A percentile compares a stretch with the other conserved stretches of the same genome.
These are phyloP conservation scores for Tilletia walkeri DNA, from an alignment of 1,284 basidiomycete genomes.

Conservation along the genomic window DNA sequence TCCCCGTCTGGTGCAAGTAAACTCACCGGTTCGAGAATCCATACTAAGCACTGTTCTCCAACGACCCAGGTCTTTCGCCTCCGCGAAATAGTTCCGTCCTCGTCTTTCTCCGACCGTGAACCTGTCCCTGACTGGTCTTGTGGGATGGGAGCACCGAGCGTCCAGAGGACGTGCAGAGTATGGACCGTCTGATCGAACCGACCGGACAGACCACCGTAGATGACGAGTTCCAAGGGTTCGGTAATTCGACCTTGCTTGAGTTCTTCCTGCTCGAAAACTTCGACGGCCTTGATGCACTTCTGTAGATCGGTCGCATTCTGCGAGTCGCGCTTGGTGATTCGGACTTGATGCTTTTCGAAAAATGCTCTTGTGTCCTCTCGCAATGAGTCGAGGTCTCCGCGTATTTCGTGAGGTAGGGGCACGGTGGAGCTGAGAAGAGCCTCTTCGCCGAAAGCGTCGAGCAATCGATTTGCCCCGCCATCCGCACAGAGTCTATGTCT, in stretches of 20 bases:
- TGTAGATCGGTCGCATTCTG: conserved; percentile 89
- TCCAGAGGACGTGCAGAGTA: conserved; percentile 79
- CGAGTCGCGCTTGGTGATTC: conserved; percentile 67
- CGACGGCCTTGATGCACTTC: conserved; percentile 76
- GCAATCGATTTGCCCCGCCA: conserved; percentile 85
- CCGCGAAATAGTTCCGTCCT: neutral
- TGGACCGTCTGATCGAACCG: conserved; percentile 92
- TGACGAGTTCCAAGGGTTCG: conserved; percentile 60
- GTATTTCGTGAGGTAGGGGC: conserved; percentile 73
- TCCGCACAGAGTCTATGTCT: conserved; percentile 71
- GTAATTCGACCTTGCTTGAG: conserved; percentile 17
- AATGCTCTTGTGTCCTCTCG: conserved; percentile 70
- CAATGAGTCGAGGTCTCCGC: conserved; percentile 89
- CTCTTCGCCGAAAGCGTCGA: conserved; percentile 62
- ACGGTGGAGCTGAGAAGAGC: neutral
- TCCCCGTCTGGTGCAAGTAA: neutral
- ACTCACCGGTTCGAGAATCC: conserved; percentile 76
- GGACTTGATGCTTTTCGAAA: conserved; percentile 68
- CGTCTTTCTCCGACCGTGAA: neutral
- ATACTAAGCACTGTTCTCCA: conserved; percentile 82
- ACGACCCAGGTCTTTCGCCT: conserved; percentile 66
- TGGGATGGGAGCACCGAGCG: conserved; percentile 58
- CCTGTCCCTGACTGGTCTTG: conserved; percentile 55
- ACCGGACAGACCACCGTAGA: conserved; percentile 85
- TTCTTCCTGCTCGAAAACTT: conserved; percentile 57